Percentiles rank a stretch among this genome's conserved stretches.
Evolutionary conservation across 73 alveolate genomes (phyloP).

Genomic region (Paramecium octaurelia): DNA sequence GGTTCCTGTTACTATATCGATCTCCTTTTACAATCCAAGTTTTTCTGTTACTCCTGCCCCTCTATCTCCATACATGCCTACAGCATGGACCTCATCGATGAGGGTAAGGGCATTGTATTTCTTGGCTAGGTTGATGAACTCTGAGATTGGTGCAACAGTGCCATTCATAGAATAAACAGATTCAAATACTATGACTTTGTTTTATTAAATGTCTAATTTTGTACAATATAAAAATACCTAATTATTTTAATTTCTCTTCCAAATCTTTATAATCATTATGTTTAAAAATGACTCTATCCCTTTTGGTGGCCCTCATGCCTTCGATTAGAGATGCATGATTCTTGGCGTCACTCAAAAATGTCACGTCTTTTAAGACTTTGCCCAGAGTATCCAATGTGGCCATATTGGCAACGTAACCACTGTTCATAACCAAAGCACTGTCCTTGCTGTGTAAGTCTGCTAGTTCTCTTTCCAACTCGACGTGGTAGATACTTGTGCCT

Average conservation of each 20-base stretch:
- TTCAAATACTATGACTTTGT: conserved; percentile 76
- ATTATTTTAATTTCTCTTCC: conserved; percentile 60
- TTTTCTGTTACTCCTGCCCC: conserved; percentile 82
- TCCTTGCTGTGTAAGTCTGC: conserved; percentile 78
- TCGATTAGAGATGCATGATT: conserved; percentile 83
- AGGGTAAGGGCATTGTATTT: conserved; percentile 75
- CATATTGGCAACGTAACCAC: conserved; percentile 84
- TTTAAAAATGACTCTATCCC: conserved; percentile 65
- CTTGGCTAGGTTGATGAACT: conserved; percentile 69
- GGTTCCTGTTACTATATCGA: conserved; percentile 77
- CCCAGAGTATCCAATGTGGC: conserved; percentile 76
- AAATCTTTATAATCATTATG: conserved; percentile 78
- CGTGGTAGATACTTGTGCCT: conserved; percentile 77
- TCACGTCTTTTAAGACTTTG: conserved; percentile 61
- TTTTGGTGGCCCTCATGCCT: conserved; percentile 72
- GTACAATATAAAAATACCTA: conserved; percentile 7
- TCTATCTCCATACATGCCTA: conserved; percentile 78
- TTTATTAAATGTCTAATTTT: conserved; percentile 54
- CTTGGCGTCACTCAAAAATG: conserved; percentile 73
- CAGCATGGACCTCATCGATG: conserved; percentile 88
- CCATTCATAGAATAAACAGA: conserved; percentile 85
- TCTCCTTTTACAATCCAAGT: conserved; percentile 50
- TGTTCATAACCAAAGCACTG: conserved; percentile 67
- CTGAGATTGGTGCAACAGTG: conserved; percentile 67
- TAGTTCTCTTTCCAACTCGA: conserved; percentile 70